Percentiles rank a stretch among this genome's conserved stretches.
phyloP scores from a whole-genome alignment of 2,329 filamentous ascomycete species.

The Penicillium sp. region DNA sequence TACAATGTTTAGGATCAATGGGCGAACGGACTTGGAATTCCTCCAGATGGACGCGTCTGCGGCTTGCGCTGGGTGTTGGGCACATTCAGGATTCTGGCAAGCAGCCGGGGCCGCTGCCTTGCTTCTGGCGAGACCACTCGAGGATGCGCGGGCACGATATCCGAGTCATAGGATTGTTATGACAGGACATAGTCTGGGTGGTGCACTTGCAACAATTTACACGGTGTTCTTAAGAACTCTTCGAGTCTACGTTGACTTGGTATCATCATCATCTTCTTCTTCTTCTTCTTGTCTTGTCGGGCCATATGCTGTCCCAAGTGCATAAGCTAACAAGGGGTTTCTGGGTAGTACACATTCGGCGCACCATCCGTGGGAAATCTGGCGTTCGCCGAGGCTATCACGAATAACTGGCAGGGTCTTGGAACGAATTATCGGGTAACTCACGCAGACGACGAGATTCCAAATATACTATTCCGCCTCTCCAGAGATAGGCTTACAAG shows the following conservation, averaged over 20 bases:
- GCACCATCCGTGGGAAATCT: conserved; percentile 42
- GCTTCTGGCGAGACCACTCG: conserved; percentile 42
- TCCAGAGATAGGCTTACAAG: background rate
- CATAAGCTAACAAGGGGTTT: background rate
- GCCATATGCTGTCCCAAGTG: background rate
- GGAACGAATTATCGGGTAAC: conserved; percentile 40
- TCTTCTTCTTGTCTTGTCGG: too few species aligned
- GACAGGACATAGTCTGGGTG: conserved; percentile 56
- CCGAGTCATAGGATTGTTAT: conserved; percentile 48
- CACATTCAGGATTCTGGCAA: conserved; percentile 51
- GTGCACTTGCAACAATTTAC: conserved; percentile 52
- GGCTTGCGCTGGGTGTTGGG: conserved; percentile 49
- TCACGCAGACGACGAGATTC: conserved; percentile 32
- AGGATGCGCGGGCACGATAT: conserved; percentile 42
- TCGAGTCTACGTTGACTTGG: conserved; percentile 46
- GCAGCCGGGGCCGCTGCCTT: conserved; percentile 43
- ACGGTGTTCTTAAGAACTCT: conserved; percentile 47
- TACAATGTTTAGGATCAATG: conserved; percentile 34
- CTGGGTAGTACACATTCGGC: conserved; percentile 42
- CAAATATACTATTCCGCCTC: conserved; percentile 9
- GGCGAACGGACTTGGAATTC: conserved; percentile 34
- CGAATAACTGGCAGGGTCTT: conserved; percentile 22
- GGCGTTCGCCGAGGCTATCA: conserved; percentile 37
- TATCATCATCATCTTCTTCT: conserved; percentile 17
- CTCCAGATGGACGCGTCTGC: conserved; percentile 31